Percentiles rank a stretch among this genome's conserved stretches.
Conservation (phyloP, 2,329 filamentous ascomycete genomes). For the Alternaria sp. region DNA sequence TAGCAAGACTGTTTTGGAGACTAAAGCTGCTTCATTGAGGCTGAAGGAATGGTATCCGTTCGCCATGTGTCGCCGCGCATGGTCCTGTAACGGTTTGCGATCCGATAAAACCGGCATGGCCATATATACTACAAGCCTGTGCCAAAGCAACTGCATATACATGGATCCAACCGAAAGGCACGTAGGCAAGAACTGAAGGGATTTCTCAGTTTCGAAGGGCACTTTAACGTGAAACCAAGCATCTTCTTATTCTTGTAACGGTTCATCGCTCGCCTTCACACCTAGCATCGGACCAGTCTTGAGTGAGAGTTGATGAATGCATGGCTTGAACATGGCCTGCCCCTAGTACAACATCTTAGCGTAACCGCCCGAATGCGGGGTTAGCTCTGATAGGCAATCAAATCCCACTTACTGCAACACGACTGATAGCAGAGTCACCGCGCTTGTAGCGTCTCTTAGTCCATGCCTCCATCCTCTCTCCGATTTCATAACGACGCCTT, state of each 20-base stretch:
- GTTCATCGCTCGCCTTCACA: background rate
- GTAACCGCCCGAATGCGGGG: conserved; percentile 8
- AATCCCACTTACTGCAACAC: background rate
- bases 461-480: background rate
- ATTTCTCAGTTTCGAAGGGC: background rate
- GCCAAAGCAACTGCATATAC: background rate
- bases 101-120: background rate
- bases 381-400: conserved; percentile 8
- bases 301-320: background rate
- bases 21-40: background rate
- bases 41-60: background rate
- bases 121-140: background rate
- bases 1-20: background rate
- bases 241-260: background rate
- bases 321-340: background rate
- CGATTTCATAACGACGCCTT: background rate
- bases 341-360: background rate
- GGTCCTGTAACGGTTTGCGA: background rate
- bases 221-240: background rate
- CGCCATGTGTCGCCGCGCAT: background rate
- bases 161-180: background rate
- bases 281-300: background rate
- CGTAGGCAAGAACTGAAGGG: background rate
- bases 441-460: background rate
- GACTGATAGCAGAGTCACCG: background rate